A percentile compares a stretch with the other conserved stretches of the same genome.
Evolutionary conservation across 1,284 basidiomycete genomes (phyloP).

Genomic region (Leccinum ponderosum): DNA sequence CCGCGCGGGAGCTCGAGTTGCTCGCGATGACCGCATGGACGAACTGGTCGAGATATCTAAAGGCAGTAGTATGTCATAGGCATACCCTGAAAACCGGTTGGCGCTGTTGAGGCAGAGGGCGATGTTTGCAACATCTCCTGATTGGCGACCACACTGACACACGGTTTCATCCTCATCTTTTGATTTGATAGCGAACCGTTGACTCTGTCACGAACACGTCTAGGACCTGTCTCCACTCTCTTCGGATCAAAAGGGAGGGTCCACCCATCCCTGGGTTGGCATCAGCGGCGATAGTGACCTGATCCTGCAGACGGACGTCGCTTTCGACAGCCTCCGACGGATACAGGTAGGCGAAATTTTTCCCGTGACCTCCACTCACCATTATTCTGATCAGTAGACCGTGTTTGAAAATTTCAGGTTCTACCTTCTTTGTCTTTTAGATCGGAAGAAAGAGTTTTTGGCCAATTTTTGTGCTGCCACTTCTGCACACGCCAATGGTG

Average conservation of each 20-base stretch:
- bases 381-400: neutral
- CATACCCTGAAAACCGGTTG: neutral
- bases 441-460: neutral
- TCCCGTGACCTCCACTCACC: neutral
- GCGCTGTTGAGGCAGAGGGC: neutral
- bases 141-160: neutral
- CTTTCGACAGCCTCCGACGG: neutral
- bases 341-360: neutral
- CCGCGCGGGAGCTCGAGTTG: neutral
- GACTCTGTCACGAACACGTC: neutral
- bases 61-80: neutral
- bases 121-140: neutral
- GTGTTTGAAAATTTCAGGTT: neutral
- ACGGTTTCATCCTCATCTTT: neutral
- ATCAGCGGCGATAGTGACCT: neutral
- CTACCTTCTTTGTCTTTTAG: neutral
- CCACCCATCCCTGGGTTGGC: neutral
- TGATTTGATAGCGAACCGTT: neutral
- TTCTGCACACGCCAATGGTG: neutral
- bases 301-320: neutral
- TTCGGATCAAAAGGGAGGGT: neutral
- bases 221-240: neutral
- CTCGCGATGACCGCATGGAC: neutral
- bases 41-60: neutral
- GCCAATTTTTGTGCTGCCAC: neutral